These are phyloP conservation scores for Kondoa subrosea DNA, from an alignment of 768 basidiomycete genomes.

Conservation along the genomic window DNA sequence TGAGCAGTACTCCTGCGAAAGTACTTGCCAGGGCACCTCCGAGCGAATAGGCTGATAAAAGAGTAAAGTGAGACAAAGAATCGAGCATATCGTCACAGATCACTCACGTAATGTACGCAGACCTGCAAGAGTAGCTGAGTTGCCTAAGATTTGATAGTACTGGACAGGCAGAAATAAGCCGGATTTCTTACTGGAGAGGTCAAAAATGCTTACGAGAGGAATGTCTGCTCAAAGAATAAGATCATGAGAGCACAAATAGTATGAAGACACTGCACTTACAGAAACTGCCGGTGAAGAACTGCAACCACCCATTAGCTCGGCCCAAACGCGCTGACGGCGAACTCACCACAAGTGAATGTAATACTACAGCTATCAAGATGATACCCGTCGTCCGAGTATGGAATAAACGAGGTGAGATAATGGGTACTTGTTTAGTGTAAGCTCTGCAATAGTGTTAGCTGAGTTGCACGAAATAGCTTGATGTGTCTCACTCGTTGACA, in stretches of 20 bases:
- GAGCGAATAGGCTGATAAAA: conserved; percentile 19
- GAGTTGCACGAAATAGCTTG: background rate
- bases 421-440: conserved; percentile 31
- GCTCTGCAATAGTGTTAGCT: conserved; percentile 15
- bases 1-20: conserved; percentile 17
- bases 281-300: conserved; percentile 21
- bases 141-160: conserved; percentile 22
- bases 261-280: conserved; percentile 1
- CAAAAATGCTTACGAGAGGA: too few species aligned
- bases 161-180: conserved; percentile 6
- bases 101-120: conserved; percentile 18
- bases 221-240: too few species aligned
- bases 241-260: background rate
- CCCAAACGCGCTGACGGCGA: too few species aligned
- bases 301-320: too few species aligned
- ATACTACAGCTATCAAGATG: conserved; percentile 20
- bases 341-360: conserved; percentile 18
- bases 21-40: conserved; percentile 23
- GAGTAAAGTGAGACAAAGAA: background rate
- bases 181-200: too few species aligned
- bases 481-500: conserved; percentile 8
- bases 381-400: conserved; percentile 23
- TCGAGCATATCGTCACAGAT: too few species aligned
- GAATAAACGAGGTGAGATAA: conserved; percentile 34
- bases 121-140: conserved; percentile 22